Evolutionary conservation across 2,329 filamentous ascomycete species (phyloP).

Genomic region (Fusarium citri): DNA sequence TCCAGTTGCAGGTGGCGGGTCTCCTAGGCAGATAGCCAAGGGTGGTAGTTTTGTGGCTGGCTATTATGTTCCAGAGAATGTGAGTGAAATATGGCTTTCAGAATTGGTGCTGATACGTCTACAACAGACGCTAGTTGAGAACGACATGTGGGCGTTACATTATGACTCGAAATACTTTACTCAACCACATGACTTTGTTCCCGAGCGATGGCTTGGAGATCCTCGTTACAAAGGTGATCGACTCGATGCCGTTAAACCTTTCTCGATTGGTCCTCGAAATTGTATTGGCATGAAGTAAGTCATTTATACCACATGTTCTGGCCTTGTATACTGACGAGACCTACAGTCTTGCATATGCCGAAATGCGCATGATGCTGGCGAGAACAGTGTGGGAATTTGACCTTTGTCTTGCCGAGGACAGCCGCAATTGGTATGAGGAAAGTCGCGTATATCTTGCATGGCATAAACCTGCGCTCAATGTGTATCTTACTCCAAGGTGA

Average conservation of each 20-base stretch:
- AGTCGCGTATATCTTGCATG: not conserved
- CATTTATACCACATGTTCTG: too few relatives aligned
- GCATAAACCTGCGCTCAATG: not conserved
- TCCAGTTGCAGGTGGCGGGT: conserved; percentile 17
- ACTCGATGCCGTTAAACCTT: not conserved
- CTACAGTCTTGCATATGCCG: conserved; percentile 8
- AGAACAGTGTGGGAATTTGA: conserved; percentile 14
- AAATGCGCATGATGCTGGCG: conserved; percentile 16
- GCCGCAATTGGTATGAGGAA: not conserved
- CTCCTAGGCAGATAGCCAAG: conserved; percentile 15
- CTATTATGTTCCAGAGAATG: conserved; percentile 7
- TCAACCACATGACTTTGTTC: not conserved
- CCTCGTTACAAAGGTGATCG: not conserved
- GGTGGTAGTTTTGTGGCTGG: conserved; percentile 19
- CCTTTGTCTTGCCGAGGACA: not conserved
- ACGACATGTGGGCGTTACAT: not conserved
- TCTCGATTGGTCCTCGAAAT: not conserved
- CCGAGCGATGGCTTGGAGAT: not conserved
- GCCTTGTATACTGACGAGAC: not conserved
- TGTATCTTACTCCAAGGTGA: not conserved
- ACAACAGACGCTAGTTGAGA: not conserved
- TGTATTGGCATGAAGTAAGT: conserved; percentile 2
- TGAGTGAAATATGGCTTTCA: not conserved
- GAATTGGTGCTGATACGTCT: accelerated
- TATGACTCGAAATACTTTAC: not conserved